phyloP scores from a whole-genome alignment of 2,329 filamentous ascomycete species.

The Colletotrichum sidae region DNA sequence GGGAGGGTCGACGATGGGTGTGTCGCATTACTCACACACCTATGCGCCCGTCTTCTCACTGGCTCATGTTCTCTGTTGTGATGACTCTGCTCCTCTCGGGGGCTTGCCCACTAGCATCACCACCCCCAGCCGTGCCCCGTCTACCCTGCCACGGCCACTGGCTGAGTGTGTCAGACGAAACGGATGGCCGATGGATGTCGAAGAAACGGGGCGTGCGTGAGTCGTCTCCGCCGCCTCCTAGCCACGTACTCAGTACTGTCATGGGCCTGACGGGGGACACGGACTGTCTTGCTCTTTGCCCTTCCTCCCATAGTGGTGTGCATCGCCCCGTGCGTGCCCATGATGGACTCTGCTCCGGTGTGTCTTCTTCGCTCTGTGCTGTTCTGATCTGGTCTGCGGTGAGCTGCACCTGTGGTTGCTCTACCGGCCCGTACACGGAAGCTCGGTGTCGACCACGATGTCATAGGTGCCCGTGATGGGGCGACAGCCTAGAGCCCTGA shows the following conservation, averaged over 20 bases:
- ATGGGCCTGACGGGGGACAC: slow-evolving; percentile 28
- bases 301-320: slow-evolving; percentile 12
- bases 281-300: slow-evolving; percentile 30
- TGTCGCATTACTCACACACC: slow-evolving; percentile 21
- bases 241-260: slow-evolving; percentile 11
- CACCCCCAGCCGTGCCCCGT: slow-evolving; percentile 36
- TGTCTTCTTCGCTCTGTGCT: too few relatives aligned
- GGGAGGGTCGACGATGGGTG: slow-evolving; percentile 8
- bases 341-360: slow-evolving; percentile 20
- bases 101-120: slow-evolving; percentile 3
- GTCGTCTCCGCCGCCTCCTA: slow-evolving; percentile 23
- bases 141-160: slow-evolving; percentile 32
- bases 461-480: slow-evolving; percentile 15
- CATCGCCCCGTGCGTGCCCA: slow-evolving; percentile 18
- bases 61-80: slow-evolving; percentile 25
- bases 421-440: too few relatives aligned
- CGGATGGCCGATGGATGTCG: slow-evolving; percentile 35
- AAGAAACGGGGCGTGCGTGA: slow-evolving; percentile 38
- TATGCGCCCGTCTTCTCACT: slow-evolving; percentile 1
- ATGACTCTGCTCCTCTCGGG: slow-evolving; percentile 23
- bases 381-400: not conserved
- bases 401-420: not conserved
- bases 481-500: slow-evolving; percentile 12
- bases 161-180: slow-evolving; percentile 36
- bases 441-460: slow-evolving; percentile 4